Evolutionary conservation across 192 early-diverging fungal genomes (phyloP).

Genomic region (Coemansia sp.): DNA sequence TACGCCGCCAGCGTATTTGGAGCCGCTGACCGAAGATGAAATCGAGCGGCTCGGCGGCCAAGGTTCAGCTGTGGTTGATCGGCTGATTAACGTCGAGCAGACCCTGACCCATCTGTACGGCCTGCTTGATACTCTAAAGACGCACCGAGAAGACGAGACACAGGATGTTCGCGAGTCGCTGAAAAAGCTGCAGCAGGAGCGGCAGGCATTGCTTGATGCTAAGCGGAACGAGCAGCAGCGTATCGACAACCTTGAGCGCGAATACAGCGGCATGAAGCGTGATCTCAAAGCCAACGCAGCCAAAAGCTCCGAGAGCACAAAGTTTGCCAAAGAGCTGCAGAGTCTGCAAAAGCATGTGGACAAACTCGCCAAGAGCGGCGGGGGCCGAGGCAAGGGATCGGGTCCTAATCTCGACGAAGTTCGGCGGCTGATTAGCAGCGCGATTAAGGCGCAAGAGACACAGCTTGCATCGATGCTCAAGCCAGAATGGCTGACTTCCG

Average conservation of each 20-base stretch:
- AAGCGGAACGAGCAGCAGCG: conserved; percentile 45
- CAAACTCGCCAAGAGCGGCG: conserved; percentile 28
- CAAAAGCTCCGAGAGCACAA: conserved; percentile 17
- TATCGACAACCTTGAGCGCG: conserved; percentile 43
- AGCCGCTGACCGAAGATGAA: conserved; percentile 37
- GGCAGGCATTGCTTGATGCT: conserved; percentile 21
- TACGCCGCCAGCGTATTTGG: conserved; percentile 6
- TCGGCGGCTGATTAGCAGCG: conserved; percentile 37
- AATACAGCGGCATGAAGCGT: conserved; percentile 38
- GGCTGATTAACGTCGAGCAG: conserved; percentile 44
- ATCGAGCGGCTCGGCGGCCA: conserved; percentile 38
- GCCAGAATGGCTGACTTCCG: conserved; percentile 37
- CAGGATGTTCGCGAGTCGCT: conserved; percentile 41
- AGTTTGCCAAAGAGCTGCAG: conserved; percentile 29
- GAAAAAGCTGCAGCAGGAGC: conserved; percentile 38
- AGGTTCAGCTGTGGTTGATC: conserved; percentile 33
- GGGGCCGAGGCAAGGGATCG: conserved; percentile 12
- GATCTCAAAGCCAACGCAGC: conserved; percentile 25
- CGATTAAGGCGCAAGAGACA: conserved; percentile 35
- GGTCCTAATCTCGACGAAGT: conserved; percentile 29
- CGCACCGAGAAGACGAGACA: conserved; percentile 38
- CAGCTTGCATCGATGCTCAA: conserved; percentile 39
- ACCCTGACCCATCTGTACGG: conserved; percentile 40
- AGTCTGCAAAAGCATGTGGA: conserved; percentile 32
- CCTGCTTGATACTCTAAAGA: conserved; percentile 41